Conservation (phyloP, 2,329 filamentous ascomycete species). For the Aureobasidium uvarum region DNA sequence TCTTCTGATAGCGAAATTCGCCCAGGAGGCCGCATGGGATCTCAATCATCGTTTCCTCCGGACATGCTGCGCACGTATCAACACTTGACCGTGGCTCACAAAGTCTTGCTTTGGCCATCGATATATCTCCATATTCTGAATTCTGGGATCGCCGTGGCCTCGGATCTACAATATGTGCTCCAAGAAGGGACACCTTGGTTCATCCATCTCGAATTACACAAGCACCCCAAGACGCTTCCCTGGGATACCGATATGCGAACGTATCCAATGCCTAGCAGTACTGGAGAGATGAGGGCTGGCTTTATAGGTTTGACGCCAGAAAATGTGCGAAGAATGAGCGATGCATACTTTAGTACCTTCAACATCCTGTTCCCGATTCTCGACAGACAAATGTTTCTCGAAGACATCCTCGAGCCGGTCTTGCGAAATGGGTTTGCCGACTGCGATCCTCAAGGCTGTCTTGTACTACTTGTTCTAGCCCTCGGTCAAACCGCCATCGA, state of each 20-base stretch:
- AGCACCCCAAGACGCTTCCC: constrained; percentile 35
- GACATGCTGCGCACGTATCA: constrained; percentile 25
- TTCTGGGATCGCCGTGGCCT: constrained; percentile 37
- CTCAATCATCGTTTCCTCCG: constrained; percentile 7
- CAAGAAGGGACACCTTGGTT: constrained; percentile 44
- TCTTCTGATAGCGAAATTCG: constrained; percentile 12
- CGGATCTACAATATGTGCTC: constrained; percentile 40
- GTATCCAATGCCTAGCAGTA: constrained; percentile 29
- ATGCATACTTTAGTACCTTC: constrained; percentile 59
- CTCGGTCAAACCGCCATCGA: constrained; percentile 59
- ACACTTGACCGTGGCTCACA: constrained; percentile 48
- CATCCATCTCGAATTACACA: constrained; percentile 38
- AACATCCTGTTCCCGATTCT: constrained; percentile 60
- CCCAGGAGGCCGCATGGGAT: neutral
- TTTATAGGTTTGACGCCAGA: constrained; percentile 49
- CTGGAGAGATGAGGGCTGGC: constrained; percentile 31
- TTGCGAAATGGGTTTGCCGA: constrained; percentile 51
- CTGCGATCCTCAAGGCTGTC: constrained; percentile 50
- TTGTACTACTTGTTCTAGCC: constrained; percentile 58
- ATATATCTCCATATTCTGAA: constrained; percentile 42
- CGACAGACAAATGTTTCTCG: constrained; percentile 56
- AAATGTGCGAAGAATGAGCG: constrained; percentile 52
- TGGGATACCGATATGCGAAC: constrained; percentile 34
- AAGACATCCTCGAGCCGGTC: constrained; percentile 49
- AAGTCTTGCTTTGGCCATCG: constrained; percentile 51